phyloP scores from a whole-genome alignment of 1,139 yeast species.

The Casaregolazyma lundiana region DNA sequence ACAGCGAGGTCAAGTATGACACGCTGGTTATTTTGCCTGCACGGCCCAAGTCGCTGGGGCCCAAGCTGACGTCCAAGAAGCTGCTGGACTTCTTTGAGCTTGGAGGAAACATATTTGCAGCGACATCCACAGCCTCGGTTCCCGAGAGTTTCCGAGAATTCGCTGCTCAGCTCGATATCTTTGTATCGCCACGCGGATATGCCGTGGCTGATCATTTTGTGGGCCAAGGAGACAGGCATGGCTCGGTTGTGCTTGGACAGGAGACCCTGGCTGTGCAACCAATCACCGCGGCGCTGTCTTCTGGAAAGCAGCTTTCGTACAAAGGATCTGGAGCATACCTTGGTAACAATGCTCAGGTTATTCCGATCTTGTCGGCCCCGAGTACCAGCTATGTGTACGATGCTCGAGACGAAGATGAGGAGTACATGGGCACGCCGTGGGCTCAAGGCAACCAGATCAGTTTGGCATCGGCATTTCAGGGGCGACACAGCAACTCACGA shows the following conservation, averaged over 20 bases:
- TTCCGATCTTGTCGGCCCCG: slow-evolving; percentile 67
- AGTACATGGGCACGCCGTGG: slow-evolving; percentile 48
- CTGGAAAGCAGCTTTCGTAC: slow-evolving; percentile 7
- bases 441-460: slow-evolving; percentile 77
- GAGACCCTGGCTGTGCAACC: slow-evolving; percentile 13
- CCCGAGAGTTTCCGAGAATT: slow-evolving; percentile 67
- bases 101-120: slow-evolving; percentile 72
- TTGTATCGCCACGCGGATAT: slow-evolving; percentile 75
- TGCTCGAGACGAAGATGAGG: slow-evolving; percentile 40
- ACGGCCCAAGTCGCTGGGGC: slow-evolving; percentile 38
- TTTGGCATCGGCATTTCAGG: slow-evolving; percentile 78
- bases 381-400: slow-evolving; percentile 61
- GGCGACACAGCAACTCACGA: slow-evolving; percentile 66
- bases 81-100: slow-evolving; percentile 52
- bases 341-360: slow-evolving; percentile 57
- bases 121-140: slow-evolving; percentile 53
- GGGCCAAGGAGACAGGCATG: slow-evolving; percentile 28
- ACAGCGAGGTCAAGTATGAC: slow-evolving; percentile 44
- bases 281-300: slow-evolving; percentile 14
- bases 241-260: slow-evolving; percentile 14
- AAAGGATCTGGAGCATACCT: slow-evolving; percentile 51
- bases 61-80: slow-evolving; percentile 38
- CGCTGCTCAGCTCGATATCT: slow-evolving; percentile 76
- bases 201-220: slow-evolving; percentile 63
- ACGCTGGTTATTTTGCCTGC: slow-evolving; percentile 54